Conservation (phyloP, 148 eudicot species). For the Fagopyrum tataricum region DNA sequence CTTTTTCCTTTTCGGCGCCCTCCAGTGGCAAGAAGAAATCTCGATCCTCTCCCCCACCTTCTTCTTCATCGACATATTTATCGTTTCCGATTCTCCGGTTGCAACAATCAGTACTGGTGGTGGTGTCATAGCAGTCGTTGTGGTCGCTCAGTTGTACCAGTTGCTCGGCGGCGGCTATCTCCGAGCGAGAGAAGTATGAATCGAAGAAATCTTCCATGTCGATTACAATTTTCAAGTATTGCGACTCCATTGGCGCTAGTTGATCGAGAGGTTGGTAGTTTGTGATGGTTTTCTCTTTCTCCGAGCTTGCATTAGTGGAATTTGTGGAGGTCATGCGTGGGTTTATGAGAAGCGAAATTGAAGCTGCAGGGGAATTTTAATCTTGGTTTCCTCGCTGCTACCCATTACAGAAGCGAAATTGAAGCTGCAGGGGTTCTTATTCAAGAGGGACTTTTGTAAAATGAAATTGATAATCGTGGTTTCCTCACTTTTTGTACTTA, state of each 20-base stretch:
- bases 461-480: too few species aligned
- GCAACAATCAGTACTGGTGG: not conserved
- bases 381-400: too few species aligned
- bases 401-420: too few species aligned
- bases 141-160: not conserved
- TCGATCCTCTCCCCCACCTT: not conserved
- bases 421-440: too few species aligned
- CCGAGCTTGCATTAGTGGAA: not conserved
- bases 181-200: not conserved
- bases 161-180: not conserved
- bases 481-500: too few species aligned
- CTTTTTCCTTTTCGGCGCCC: too few species aligned
- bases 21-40: not conserved
- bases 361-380: too few species aligned
- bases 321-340: too few species aligned
- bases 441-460: too few species aligned
- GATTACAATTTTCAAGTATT: not conserved
- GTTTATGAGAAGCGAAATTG: too few species aligned
- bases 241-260: not conserved
- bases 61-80: not conserved
- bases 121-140: not conserved
- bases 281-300: not conserved
- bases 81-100: not conserved
- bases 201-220: not conserved
- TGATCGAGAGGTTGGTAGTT: not conserved